Conservation (phyloP, 2,329 filamentous ascomycete species). For the Cladophialophora psammophila region DNA sequence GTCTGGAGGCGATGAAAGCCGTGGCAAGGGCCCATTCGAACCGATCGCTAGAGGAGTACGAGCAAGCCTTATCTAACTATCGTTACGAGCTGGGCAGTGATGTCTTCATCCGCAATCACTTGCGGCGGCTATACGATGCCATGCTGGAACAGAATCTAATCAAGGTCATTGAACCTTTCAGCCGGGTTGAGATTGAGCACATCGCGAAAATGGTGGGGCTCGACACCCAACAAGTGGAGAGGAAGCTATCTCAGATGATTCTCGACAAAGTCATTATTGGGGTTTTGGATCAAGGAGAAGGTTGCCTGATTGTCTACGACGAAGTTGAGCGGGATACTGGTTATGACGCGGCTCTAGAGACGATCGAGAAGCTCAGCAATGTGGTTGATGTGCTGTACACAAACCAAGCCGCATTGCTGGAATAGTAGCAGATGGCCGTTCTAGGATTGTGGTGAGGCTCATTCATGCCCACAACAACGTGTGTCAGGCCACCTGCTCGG, state of each 20-base stretch:
- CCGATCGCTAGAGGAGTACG: slow-evolving; percentile 95
- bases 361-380: slow-evolving; percentile 95
- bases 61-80: slow-evolving; percentile 87
- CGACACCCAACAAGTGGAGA: slow-evolving; percentile 95
- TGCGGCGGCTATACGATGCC: slow-evolving; percentile 93
- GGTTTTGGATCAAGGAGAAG: slow-evolving; percentile 95
- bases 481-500: not conserved
- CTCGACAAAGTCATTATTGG: slow-evolving; percentile 98
- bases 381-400: slow-evolving; percentile 98
- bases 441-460: not conserved
- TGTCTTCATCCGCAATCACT: slow-evolving; percentile 94
- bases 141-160: slow-evolving; percentile 99
- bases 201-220: slow-evolving; percentile 97
- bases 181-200: slow-evolving; percentile 93
- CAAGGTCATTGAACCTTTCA: slow-evolving; percentile 99
- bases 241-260: slow-evolving; percentile 99
- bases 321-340: slow-evolving; percentile 92
- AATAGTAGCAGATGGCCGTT: slow-evolving; percentile 62
- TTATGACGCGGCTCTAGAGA: slow-evolving; percentile 92
- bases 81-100: slow-evolving; percentile 93
- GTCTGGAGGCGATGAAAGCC: slow-evolving; percentile 98
- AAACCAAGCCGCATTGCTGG: slow-evolving; percentile 93
- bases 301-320: slow-evolving; percentile 95
- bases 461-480: not conserved
- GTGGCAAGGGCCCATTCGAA: slow-evolving; percentile 95